Evolutionary conservation across 148 eudicot genomes (phyloP), one percentile per base, ranked within the genome.

Genomic region (Fagopyrum esculentum): DNA sequence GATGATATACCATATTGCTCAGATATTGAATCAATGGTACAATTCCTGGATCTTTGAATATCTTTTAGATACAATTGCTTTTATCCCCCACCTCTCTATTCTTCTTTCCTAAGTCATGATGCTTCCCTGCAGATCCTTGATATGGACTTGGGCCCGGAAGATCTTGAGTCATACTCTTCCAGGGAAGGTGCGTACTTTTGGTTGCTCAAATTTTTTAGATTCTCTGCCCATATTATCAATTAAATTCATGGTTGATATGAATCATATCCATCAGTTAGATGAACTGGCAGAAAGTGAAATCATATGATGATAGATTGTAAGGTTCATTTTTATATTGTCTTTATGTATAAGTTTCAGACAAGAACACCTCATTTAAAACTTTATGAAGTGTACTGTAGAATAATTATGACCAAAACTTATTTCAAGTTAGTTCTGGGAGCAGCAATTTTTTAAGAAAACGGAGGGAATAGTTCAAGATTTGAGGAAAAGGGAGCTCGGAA

Each of bases 101-200:
- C 10, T 35, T 69, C 75, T 57, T 73, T 10, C 48, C 72, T 61
- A 29, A 45, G 4, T 63, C 44, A 55, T 16, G 46, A 51, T 64
- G 16, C 22, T 70, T 69, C 43, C 70, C 47, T 78, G 45, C 89
- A 91, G 98, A 84, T 94, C 66, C 93, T 91, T 85, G 98, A 87
- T 59, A 84, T 87, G 97, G 97, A 94, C 83, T 83, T 94, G 84
- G 83, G 82, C 44, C 84, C 91, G 17, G 82, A 83, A 75, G 91
- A 87, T 75, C 82, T 85, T 74, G 88, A 87, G 68, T 60, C 80
- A 15, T 80, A 77, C 75, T 55, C 74, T 69, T 79, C 64, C 45
- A 80, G 77, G 69, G 83, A 80, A 88, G 93, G 96, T 88, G 79
- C 75, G 77, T 66, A 4, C 52, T 66, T 63, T 43, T 43, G 19